Base-by-base conservation (phyloP, 2,329 filamentous ascomycete genomes). In the Beauveria sp. region DNA sequence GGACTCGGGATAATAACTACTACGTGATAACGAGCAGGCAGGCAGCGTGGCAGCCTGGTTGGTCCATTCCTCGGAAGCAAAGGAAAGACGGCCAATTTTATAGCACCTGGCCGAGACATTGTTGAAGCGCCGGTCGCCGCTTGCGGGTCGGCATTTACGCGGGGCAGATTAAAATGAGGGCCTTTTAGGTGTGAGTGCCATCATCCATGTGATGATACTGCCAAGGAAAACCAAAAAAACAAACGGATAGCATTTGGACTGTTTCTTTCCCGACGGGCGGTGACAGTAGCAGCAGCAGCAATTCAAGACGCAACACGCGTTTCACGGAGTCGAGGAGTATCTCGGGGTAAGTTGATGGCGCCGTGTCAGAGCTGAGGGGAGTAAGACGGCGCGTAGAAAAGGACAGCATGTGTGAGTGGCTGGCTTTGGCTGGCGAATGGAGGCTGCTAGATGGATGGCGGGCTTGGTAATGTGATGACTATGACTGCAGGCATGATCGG, bases 221-320 rank as follows among this genome's bases (percentile, higher is more conserved):
- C 34, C 34, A 38, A 38, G 34, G 34, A 38, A 38, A 38, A 38
- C 16, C 12, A 38, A 38, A 34, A 5, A 38, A 16, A 16, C 16
- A 0, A 38, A 38, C 12, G 34, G 14, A 38, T 38, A 38, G 34
- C 34, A 38, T 5, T 6, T 38, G 34, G 34, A 6, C 10, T 38
- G 34, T 38, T 38, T 38, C 14, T 38, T 38, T 38, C 5, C 34
- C 34, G 5, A 38, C 12, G 34, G 34, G 34, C 30, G 20, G 30
- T 52, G 20, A 34, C 24, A 28, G 38, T 22, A 42, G 49, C 49
- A 10, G 52, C 3, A 24, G 40, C 47, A 26, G 18, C 40, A 42
- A 8, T n/a, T 38, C n/a, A 42, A 38, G 57, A 58, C 26, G 57
- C 57, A 60, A 28, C n/a, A 49, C 30, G 38, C 57, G 57, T 60